Base-by-base conservation (phyloP, 1,139 yeast genomes). In the Blastobotrys indianensis region DNA sequence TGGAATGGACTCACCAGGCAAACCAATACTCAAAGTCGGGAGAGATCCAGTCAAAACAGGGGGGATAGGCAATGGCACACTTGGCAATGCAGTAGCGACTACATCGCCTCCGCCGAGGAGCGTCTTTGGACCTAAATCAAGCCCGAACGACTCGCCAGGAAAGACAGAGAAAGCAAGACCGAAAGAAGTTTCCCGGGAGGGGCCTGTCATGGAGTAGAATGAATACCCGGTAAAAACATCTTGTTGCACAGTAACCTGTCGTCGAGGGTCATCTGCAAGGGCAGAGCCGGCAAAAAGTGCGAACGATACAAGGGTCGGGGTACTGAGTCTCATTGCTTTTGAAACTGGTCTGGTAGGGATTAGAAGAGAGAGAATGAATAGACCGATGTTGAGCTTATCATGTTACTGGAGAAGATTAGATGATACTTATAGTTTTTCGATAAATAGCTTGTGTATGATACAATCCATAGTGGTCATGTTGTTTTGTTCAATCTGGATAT, bases 101-200 rank as follows among this genome's bases (percentile, higher is more conserved):
- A 34, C n/a, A 12, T 3, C 10, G 8, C 35, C 23, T 4, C 25
- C 25, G 7, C 34, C 23, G 11, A 40, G 20, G 15, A 37, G 38
- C 29, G 44, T 42, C 42, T 38, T 37, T 42, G 45, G 45, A 13
- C 45, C 45, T 15, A 33, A 33, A 33, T 42, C 25, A 29, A 42
- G 23, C 2, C 45, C 45, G 16, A 42, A 42, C n/a, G 45, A 37
- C 25, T 37, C 41, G 8, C 45, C 45, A 3, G 45, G 45, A 34
- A 37, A 42, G 29, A 33, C 38, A 7, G 38, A 15, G 8, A 41
- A 31, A 37, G 37, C 45, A 4, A 42, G 32, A 11, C 41, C 41
- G 29, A 42, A 44, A 2, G 43, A 39, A 3, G 43, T 44, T 3
- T 34, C 46, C 30, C 43, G 43, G 12, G 43, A 44, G 2, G 39